phyloP scores from a whole-genome alignment of 2,329 filamentous ascomycete species.

The Fusarium decemcellulare region DNA sequence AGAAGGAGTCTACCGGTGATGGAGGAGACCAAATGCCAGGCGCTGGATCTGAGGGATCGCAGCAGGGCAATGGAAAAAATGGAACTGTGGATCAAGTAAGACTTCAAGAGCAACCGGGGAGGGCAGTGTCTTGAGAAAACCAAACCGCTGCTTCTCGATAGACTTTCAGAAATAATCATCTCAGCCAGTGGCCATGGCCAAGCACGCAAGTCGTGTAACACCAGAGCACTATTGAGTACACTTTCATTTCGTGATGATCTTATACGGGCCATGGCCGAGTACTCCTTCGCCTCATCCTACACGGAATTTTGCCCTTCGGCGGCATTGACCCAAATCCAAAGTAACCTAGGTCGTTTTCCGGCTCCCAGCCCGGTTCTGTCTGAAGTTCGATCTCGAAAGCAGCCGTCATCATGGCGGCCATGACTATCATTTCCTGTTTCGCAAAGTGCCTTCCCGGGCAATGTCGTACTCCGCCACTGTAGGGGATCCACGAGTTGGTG shows the following conservation, averaged over 20 bases:
- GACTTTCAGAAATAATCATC: too few species aligned
- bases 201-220: too few species aligned
- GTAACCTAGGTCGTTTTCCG: neutral
- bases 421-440: neutral
- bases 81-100: neutral
- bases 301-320: neutral
- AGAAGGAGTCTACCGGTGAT: neutral
- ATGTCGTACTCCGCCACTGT: neutral
- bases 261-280: too few species aligned
- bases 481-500: neutral
- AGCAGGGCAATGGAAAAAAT: neutral
- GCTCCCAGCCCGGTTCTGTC: neutral
- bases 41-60: neutral
- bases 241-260: too few species aligned
- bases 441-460: neutral
- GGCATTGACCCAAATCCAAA: neutral
- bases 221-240: too few species aligned
- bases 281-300: too few species aligned
- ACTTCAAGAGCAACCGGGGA: neutral
- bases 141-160: neutral
- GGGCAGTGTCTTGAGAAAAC: neutral
- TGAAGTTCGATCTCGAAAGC: neutral
- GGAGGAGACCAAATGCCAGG: neutral
- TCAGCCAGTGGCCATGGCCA: too few species aligned
- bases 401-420: neutral